These are phyloP conservation scores for Phallus indusiatus DNA, from an alignment of 768 basidiomycete species.

Conservation along the genomic window DNA sequence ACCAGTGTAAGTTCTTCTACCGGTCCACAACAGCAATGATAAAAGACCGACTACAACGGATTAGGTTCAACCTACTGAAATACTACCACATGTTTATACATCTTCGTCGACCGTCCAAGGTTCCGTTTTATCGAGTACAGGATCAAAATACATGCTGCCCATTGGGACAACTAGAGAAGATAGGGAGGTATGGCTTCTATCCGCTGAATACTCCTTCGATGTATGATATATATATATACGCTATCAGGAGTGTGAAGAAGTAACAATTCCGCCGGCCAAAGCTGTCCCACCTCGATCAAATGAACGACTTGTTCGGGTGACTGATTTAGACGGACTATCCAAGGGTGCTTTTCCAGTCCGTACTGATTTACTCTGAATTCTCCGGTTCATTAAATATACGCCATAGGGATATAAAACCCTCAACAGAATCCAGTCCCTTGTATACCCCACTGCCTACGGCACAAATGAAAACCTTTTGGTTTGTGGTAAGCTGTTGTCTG, in stretches of 20 bases:
- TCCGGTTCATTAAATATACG: not conserved
- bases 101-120: slow-evolving; percentile 49
- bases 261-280: slow-evolving; percentile 76
- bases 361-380: not conserved
- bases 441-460: slow-evolving; percentile 87
- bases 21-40: not conserved
- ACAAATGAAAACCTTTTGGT: slow-evolving; percentile 95
- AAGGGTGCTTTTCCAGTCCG: slow-evolving; percentile 78
- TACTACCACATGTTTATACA: slow-evolving; percentile 85
- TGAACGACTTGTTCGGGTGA: slow-evolving; percentile 64
- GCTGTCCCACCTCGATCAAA: slow-evolving; percentile 59
- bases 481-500: slow-evolving; percentile 48
- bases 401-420: slow-evolving; percentile 72
- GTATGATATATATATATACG: slow-evolving; percentile 10
- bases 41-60: slow-evolving; percentile 15
- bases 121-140: slow-evolving; percentile 60
- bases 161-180: slow-evolving; percentile 64
- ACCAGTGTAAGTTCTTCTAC: slow-evolving; percentile 33
- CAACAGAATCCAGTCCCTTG: slow-evolving; percentile 92
- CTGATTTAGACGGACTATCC: slow-evolving; percentile 67
- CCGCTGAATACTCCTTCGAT: not conserved
- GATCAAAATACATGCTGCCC: slow-evolving; percentile 74
- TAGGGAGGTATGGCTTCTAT: slow-evolving; percentile 43
- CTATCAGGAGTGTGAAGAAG: slow-evolving; percentile 91
- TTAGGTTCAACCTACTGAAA: slow-evolving; percentile 38